Percentiles rank a stretch among this genome's conserved stretches.
Evolutionary conservation across 768 basidiomycete genomes (phyloP).

Genomic region (Lenzites betulinus): DNA sequence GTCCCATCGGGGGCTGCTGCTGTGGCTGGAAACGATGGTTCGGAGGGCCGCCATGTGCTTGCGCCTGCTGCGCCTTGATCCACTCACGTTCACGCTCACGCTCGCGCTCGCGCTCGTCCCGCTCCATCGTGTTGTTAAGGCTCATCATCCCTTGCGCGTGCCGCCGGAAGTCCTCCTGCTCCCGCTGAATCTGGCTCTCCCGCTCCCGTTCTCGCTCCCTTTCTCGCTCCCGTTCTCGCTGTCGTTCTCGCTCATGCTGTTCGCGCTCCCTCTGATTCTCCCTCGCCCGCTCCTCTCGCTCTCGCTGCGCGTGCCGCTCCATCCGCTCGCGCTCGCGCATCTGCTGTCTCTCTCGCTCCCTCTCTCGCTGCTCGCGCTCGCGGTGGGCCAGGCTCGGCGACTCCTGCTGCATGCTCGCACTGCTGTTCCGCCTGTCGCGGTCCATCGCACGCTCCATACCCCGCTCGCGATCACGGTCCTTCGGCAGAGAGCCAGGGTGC

Average conservation of each 20-base stretch:
- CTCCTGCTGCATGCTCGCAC: constrained; percentile 17
- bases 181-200: not conserved
- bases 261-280: not conserved
- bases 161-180: constrained; percentile 15
- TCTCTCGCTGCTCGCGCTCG: constrained; percentile 21
- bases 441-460: constrained; percentile 27
- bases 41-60: constrained; percentile 3
- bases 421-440: constrained; percentile 22
- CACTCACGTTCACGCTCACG: constrained; percentile 28
- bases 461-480: constrained; percentile 23
- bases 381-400: constrained; percentile 21
- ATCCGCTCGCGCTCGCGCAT: constrained; percentile 26
- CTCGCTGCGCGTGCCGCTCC: constrained; percentile 23
- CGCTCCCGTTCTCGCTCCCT: constrained; percentile 17
- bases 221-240: constrained; percentile 14
- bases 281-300: constrained; percentile 17
- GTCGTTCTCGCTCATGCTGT: constrained; percentile 17
- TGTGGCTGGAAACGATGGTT: constrained; percentile 7
- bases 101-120: constrained; percentile 31
- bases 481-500: constrained; percentile 7
- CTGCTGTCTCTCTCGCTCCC: constrained; percentile 29
- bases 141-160: constrained; percentile 18
- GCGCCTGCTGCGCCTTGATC: constrained; percentile 9
- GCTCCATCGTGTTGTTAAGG: not conserved
- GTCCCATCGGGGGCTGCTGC: constrained; percentile 14